Base-by-base conservation (phyloP, 192 early-diverging fungal species). In the Coemansia sp. region DNA sequence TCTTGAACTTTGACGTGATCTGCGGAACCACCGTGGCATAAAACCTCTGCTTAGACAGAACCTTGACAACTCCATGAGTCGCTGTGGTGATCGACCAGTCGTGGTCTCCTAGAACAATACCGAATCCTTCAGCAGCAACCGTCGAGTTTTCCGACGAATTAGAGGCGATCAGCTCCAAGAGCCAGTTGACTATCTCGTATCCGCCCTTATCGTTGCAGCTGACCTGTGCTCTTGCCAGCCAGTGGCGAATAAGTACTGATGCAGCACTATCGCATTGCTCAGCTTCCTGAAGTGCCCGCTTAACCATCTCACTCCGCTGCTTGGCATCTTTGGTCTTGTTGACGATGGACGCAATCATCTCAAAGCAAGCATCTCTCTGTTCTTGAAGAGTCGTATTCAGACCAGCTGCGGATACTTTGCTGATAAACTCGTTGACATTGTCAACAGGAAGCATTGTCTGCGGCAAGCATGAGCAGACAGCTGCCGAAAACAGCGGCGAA, bases 21-120 rank as follows among this genome's bases (percentile, higher is more conserved):
- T 83, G 84, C 17, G 91, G 93, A 12, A 96, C 73, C 59, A 89
- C 91, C 41, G 87, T 87, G 38, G 89, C 87, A 71, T 94, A 97
- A 66, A 97, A 91, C 28, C 90, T 81, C 73, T 97, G 95, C 75
- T 93, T 93, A 70, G 91, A 91, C 22, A 99, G 74, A 14, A 92
- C 71, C 85, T 89, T 85, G 11, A 84, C 55, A 59, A 69, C 57
- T 12, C 73, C 70, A 39, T 75, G 74, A 0, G 87, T 84, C 22
- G 84, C 64, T 52, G 89, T 88, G 41, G 92, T 93, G 62, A 96
- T 85, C 1, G 88, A 85, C 75, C 90, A 85, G 20, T 75, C 65
- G 67, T 90, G 86, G 41, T 91, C 90, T n/a, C 90, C 87, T 17
- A 94, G 85, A n/a, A 96, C 81, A 53, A 93, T 81, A 55, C 85